phyloP scores from a whole-genome alignment of 306 rosid species.

The Psophocarpus tetragonolobus region DNA sequence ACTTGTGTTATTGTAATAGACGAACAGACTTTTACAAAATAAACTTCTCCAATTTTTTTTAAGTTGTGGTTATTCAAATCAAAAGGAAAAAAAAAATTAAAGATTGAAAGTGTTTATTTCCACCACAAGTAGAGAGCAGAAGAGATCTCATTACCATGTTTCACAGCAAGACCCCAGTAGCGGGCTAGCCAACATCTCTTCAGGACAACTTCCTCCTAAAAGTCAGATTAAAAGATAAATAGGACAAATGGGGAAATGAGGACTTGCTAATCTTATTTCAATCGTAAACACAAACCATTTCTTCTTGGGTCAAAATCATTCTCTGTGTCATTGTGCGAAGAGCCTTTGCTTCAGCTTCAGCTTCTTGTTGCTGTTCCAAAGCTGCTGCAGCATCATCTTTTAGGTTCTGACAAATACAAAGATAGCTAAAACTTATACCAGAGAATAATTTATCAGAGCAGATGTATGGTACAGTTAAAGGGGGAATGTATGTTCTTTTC shows the following conservation, averaged over 20 bases:
- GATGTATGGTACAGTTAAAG: constrained; percentile 7
- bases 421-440: constrained; percentile 29
- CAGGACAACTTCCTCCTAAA: constrained; percentile 94
- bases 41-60: constrained; percentile 23
- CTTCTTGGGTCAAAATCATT: constrained; percentile 98
- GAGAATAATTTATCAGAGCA: constrained; percentile 23
- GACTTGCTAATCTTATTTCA: constrained; percentile 23
- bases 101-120: constrained; percentile 22
- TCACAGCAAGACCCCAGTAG: constrained; percentile 91
- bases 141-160: constrained; percentile 65
- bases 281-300: constrained; percentile 73
- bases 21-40: not conserved
- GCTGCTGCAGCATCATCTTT: constrained; percentile 80
- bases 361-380: constrained; percentile 76
- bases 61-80: constrained; percentile 16
- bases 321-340: constrained; percentile 93
- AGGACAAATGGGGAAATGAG: constrained; percentile 20
- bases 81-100: constrained; percentile 16
- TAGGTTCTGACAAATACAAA: constrained; percentile 57
- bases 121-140: constrained; percentile 32
- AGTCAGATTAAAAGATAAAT: constrained; percentile 23
- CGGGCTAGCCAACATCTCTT: constrained; percentile 99
- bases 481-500: not conserved
- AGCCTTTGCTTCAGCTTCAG: constrained; percentile 87
- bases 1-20: constrained; percentile 4